A percentile compares a stretch with the other conserved stretches of the same genome.
Evolutionary conservation across 2,329 filamentous ascomycete species (phyloP).

Genomic region (Teratosphaeria viscida): DNA sequence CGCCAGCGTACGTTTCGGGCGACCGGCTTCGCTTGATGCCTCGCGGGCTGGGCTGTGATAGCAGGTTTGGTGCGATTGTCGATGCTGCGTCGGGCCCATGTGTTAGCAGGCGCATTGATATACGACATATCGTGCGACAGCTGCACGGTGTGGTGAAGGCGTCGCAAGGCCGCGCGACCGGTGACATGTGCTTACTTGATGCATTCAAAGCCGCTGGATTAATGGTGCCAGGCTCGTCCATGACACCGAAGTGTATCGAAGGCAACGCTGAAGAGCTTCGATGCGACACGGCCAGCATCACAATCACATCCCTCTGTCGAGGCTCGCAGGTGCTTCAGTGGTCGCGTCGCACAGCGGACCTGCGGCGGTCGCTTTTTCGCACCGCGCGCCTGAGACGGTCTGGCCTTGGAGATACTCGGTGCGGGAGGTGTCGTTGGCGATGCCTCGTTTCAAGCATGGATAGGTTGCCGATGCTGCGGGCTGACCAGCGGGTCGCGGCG

Average conservation of each 20-base stretch:
- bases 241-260: constrained; percentile 23
- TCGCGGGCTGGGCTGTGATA: constrained; percentile 46
- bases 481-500: constrained; percentile 9
- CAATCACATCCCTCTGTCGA: constrained; percentile 24
- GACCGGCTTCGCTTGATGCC: constrained; percentile 73
- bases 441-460: constrained; percentile 10
- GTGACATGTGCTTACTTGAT: constrained; percentile 46
- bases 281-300: constrained; percentile 29
- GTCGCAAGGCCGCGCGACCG: constrained; percentile 9
- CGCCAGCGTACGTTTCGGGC: constrained; percentile 47
- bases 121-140: constrained; percentile 1
- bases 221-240: constrained; percentile 77
- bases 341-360: constrained; percentile 14
- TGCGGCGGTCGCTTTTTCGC: constrained; percentile 12
- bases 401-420: constrained; percentile 18
- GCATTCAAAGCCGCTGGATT: constrained; percentile 80
- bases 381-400: constrained; percentile 20
- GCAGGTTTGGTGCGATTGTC: constrained; percentile 34
- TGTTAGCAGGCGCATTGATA: constrained; percentile 1
- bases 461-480: constrained; percentile 8
- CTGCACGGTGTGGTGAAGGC: constrained; percentile 3
- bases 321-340: constrained; percentile 1
- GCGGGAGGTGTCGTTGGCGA: constrained; percentile 1
- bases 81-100: constrained; percentile 31
- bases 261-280: constrained; percentile 18